Conservation (phyloP, 176 grass and related monocot species). For the Hyparrhenia diplandra region DNA sequence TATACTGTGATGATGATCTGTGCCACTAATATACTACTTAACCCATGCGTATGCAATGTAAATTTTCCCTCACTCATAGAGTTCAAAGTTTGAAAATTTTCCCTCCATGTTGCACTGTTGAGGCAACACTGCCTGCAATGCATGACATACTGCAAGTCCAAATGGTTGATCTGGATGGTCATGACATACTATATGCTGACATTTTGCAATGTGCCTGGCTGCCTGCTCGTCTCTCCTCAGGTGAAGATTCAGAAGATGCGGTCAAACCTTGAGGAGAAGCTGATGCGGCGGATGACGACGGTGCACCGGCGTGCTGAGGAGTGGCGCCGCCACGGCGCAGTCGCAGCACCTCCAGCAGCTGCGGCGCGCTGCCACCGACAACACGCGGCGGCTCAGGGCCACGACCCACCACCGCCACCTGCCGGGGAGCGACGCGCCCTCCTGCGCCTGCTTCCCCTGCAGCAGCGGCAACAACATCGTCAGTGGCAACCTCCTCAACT, state of each 20-base stretch:
- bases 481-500: conserved; percentile 46
- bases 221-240: not conserved
- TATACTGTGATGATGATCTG: not conserved
- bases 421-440: conserved; percentile 30
- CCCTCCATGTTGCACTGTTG: not conserved
- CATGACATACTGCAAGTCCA: not conserved
- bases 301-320: conserved; percentile 80
- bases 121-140: not conserved
- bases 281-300: conserved; percentile 79
- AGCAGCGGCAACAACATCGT: conserved; percentile 7
- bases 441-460: conserved; percentile 88
- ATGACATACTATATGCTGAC: no score
- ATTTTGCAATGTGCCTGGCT: not conserved
- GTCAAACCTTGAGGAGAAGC: conserved; percentile 95
- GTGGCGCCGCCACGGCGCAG: conserved; percentile 47
- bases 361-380: conserved; percentile 44
- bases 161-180: not conserved
- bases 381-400: conserved; percentile 48
- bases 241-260: conserved; percentile 97
- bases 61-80: not conserved
- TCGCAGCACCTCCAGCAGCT: conserved; percentile 81
- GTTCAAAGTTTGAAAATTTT: conserved; percentile 39
- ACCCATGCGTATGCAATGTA: conserved; percentile 8
- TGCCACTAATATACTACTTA: conserved; percentile 1
- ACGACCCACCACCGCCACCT: conserved; percentile 37